Base-by-base conservation (phyloP, 73 alveolate genomes). In the Paramecium caudatum region DNA sequence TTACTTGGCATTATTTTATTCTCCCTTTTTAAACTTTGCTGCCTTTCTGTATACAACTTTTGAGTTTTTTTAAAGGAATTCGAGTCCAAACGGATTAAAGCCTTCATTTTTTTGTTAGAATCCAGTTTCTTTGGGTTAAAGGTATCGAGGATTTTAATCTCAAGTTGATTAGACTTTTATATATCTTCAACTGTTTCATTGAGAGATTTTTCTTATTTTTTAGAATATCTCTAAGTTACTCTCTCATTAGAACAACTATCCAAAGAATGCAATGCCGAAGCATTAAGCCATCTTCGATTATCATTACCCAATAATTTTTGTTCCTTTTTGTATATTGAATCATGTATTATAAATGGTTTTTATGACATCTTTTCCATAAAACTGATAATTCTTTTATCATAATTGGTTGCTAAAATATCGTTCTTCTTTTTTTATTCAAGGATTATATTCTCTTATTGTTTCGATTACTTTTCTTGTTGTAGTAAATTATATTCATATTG, bases 261-360 rank as follows among this genome's bases (percentile, higher is more conserved):
- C 30, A 65, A 36, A 36, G 83, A 65, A 65, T 65, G 83, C n/a
- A 65, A 33, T 0, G 83, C 83, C 10, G 83, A 65, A 65, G 83
- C 83, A 65, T 65, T 65, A 4, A 65, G 83, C 83, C 83, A 65
- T 36, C 83, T 65, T 65, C 49, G 27, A 6, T 30, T 65, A 36
- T 65, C 49, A 65, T 65, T 36, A 6, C 83, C 34, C 3, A 49
- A 16, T 65, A 30, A 33, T 33, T 43, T 65, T 33, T 33, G 17
- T 65, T 30, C 47, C 16, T 36, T 65, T 36, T 25, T 65, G 34
- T 65, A 65, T 32, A 65, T 30, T 12, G 83, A 65, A 65, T 65
- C 83, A 65, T 65, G 34, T 5, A 65, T 65, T 6, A 65, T 27
- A 32, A 30, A 10, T 8, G 83, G 83, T 65, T 65, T 30, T 36